Evolutionary conservation across 805 yeast genomes (phyloP), one percentile per base, ranked within the genome.

Genomic region (Candida qinlingensis): DNA sequence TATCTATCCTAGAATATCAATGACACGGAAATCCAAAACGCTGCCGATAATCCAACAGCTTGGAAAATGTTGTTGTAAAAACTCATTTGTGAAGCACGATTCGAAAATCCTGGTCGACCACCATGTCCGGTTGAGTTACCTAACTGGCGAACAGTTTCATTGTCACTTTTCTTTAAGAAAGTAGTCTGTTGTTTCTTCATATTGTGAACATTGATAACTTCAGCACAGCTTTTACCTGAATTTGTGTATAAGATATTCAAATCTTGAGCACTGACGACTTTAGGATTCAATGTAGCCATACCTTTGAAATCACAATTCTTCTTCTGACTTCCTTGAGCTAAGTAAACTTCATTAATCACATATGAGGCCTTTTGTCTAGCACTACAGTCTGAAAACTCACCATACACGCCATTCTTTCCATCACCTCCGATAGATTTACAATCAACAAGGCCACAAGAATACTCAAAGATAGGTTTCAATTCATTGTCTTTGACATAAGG

Each of bases 341-440:
- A 81, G 46, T 76, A 85, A 63, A 83, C 73, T 52, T 74, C 69
- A 67, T 85, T 82, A 60, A 85, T 65, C 27, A 79, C 73, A 57
- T 73, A 80, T 1, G 87, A 76, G 45, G 86, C 74, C 67, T 81
- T 77, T 47, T 83, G 87, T 58, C 74, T 75, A 41, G 75, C 66
- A 9, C 81, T 69, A 60, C 94, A 87, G 72, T 75, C 85, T 8
- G 92, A 81, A 62, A 73, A 79, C 6, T 75, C 73, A 51, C 94
- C 94, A 61, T 85, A 86, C 0, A 53, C 50, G 47, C 91, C 94
- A 6, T 60, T 60, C 35, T 63, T 58, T 54, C 87, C 90, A 65
- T 83, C 72, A n/a, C 74, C 74, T 31, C 55, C 63, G 47, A 86
- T 83, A 43, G 77, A 85, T 28, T 71, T 62, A 65, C 95, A 86